A percentile compares a stretch with the other conserved stretches of the same genome.
Evolutionary conservation across 495 filamentous ascomycete species (phyloP).

Genomic region (Penicillium nucicola): DNA sequence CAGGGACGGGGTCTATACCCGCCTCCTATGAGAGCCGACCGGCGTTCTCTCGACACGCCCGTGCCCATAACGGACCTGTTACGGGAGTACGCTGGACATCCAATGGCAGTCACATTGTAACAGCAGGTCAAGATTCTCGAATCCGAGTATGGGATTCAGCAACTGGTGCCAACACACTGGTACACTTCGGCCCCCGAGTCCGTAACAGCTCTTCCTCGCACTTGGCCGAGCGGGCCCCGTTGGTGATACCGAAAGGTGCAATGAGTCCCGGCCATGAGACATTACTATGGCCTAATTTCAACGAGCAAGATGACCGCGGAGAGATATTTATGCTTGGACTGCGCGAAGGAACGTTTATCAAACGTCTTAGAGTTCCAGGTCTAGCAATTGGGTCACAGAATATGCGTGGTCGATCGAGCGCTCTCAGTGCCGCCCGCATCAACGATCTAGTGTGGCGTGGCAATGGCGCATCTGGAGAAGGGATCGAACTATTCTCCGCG

Average conservation of each 20-base stretch:
- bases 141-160: conserved; percentile 81
- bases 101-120: conserved; percentile 69
- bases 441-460: conserved; percentile 72
- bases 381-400: conserved; percentile 39
- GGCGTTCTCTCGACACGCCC: conserved; percentile 45
- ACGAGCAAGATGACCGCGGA: conserved; percentile 51
- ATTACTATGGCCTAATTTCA: conserved; percentile 73
- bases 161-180: conserved; percentile 78
- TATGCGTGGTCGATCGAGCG: conserved; percentile 26
- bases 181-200: conserved; percentile 76
- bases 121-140: conserved; percentile 73
- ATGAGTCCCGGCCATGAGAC: conserved; percentile 53
- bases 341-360: conserved; percentile 68
- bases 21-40: conserved; percentile 36
- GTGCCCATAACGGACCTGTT: conserved; percentile 72
- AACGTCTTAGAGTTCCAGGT: conserved; percentile 62
- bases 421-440: conserved; percentile 53
- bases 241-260: conserved; percentile 54
- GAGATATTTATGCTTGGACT: conserved; percentile 73
- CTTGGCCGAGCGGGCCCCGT: conserved; percentile 58
- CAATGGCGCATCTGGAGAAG: conserved; percentile 43
- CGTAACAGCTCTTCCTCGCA: conserved; percentile 57
- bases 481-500: conserved; percentile 49
- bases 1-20: conserved; percentile 17
- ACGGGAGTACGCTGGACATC: conserved; percentile 84